These are phyloP conservation scores for Acanthamoeba lenticulata DNA, from an alignment of 208 protist genomes.

Conservation along the genomic window DNA sequence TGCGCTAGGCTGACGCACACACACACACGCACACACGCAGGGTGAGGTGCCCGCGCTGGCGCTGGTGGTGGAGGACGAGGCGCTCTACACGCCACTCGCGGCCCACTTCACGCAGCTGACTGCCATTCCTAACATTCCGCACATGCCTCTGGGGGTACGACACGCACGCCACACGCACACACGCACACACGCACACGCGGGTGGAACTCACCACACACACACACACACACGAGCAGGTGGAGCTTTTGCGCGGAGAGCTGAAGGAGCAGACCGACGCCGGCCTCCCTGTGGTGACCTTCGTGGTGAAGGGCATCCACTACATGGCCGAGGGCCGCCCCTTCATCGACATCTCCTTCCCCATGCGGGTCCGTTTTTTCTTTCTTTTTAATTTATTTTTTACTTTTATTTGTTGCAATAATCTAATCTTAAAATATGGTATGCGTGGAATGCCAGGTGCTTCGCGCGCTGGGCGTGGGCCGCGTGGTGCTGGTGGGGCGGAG, in stretches of 20 bases:
- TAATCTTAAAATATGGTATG: too few relatives aligned
- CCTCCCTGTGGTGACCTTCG: not conserved
- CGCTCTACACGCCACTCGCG: not conserved
- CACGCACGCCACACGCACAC: too few relatives aligned
- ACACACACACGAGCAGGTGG: not conserved
- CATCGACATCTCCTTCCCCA: constrained; percentile 2
- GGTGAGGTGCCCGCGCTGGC: not conserved
- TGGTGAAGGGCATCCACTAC: constrained; percentile 32
- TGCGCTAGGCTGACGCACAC: not conserved
- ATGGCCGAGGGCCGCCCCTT: constrained; percentile 43
- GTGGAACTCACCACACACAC: too few relatives aligned
- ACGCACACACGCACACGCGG: too few relatives aligned
- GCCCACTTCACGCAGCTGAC: not conserved
- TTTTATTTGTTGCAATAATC: not conserved
- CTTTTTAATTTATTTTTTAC: too few relatives aligned
- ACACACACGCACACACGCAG: not conserved
- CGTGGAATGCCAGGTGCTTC: not conserved
- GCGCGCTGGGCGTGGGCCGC: not conserved
- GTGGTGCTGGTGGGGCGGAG: not conserved
- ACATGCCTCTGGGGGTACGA: not conserved
- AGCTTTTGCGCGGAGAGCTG: not conserved
- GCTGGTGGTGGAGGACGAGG: constrained; percentile 17
- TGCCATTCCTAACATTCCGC: not conserved
- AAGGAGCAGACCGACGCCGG: not conserved
- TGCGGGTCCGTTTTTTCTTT: not conserved